Base-by-base conservation (phyloP, 2,329 filamentous ascomycete genomes). In the Arthrobotrys conoides region DNA sequence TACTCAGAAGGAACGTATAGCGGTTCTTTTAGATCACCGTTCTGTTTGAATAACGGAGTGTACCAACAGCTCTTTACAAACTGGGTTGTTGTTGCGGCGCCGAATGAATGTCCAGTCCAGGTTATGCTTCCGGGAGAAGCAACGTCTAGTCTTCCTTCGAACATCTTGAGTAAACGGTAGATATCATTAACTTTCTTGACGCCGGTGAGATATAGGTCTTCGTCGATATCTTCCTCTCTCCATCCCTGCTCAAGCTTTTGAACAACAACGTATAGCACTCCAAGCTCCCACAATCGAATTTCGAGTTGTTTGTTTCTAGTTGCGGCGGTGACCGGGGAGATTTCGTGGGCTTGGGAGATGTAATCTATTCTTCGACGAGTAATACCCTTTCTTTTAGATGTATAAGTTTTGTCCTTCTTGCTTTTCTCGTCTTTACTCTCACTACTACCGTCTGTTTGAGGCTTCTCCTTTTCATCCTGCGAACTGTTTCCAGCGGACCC, bases 61-160 rank as follows among this genome's bases (percentile, higher is more conserved):
- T 94, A 93, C 86, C 91, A 95, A 10, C 91, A 89, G 65, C 89
- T 91, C 85, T 97, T 97, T 63, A 95, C 85, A 69, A 96, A 88
- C 83, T 96, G 93, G 1, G 92, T 87, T 20, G 89, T 87, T 0
- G 92, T 76, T 93, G 92, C 88, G 0, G 90, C 91, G 22, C 93
- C 93, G 81, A 96, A 96, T 18, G 91, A 93, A 84, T 97, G 93
- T 3, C 93, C 93, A 0, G 89, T 89, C 83, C 92, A 95, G 49
- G 91, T 88, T 55, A 96, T 90, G 66, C 88, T 89, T 0, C 93
- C 93, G 0, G 57, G 20, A 9, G 57, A 61, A 41, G 20, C 20
- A 3, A 96, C 87, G 79, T 92, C 88, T 57, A 96, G 87, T 68
- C 85, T 86, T n/a, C 86, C 85, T 27, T 86, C 84, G 76, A 96